Base-by-base conservation (phyloP, 345 rosid species). In the Gossypium australe region DNA sequence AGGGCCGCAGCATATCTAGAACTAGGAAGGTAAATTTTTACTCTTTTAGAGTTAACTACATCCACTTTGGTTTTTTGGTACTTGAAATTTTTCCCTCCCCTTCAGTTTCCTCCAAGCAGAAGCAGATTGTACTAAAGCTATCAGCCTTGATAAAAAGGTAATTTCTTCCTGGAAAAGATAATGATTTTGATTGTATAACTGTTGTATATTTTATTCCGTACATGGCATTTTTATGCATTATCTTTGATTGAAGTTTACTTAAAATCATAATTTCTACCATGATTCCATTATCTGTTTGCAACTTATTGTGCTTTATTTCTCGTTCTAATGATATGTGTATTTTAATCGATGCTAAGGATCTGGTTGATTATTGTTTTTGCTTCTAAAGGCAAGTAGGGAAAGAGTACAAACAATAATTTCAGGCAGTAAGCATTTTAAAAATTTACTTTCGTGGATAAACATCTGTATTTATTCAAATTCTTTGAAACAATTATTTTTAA, bases 1-100 rank as follows among this genome's bases (percentile, higher is more conserved):
- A 88, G 99, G 86, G 97, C 98, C 75, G 99, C 99, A 70, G 98
- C 98, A 44, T 89, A 90, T 85, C 97, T 96, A 72, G 98, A 84
- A 80, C 38, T 85, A 10, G 81, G 89, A 67, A 89, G 97, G 99
- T 96, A 82, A 66, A 55, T 38, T 68, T 65, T 1, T 70, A 22
- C 53, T 74, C 77, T 58, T 34, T 38, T 71, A 11, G 59, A 25
- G 60, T 64, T 53, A 5, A 70, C 45, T 64, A 0, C 55, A 55
- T 61, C 49, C 1, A 11, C 49, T 60, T 49, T 55, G 66, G 20
- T 14, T 72, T 52, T 74, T 29, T 59, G 55, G 52, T n/a, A 11
- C 70, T 65, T 85, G 51, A 73, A 18, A 13, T 25, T 76, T 67
- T 63, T 51, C 41, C 7, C 41, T n/a, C 79, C 47, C 66, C 67